Conservation (phyloP, 306 rosid species). For the Amphicarpaea edgeworthii region DNA sequence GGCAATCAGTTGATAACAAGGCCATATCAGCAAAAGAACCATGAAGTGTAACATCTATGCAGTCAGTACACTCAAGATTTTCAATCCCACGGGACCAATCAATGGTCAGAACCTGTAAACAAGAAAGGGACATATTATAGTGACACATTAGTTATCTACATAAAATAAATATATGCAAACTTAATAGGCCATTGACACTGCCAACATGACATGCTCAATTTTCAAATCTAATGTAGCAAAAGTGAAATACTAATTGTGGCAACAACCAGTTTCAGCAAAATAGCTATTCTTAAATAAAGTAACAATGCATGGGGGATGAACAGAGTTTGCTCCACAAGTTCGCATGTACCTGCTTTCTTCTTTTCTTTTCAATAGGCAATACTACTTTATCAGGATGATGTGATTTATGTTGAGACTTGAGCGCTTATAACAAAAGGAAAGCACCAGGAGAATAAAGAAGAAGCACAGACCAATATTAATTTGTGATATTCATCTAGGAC, state of each 20-base stretch:
- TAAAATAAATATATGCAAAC: constrained; percentile 36
- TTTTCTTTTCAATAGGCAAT: constrained; percentile 16
- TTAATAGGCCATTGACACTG: constrained; percentile 13
- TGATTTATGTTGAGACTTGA: not conserved
- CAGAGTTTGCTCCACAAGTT: constrained; percentile 29
- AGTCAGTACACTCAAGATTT: constrained; percentile 71
- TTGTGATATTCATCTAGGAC: constrained; percentile 27
- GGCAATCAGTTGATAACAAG: constrained; percentile 58
- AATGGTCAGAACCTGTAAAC: constrained; percentile 73
- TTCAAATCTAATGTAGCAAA: constrained; percentile 26
- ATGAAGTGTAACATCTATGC: constrained; percentile 67
- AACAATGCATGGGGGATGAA: constrained; percentile 31
- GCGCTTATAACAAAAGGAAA: constrained; percentile 35
- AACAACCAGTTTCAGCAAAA: constrained; percentile 32
- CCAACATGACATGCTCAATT: not conserved
- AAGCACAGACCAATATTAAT: constrained; percentile 29
- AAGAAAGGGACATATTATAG: constrained; percentile 36
- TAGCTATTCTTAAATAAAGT: constrained; percentile 22
- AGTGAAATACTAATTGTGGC: constrained; percentile 29
- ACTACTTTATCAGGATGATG: constrained; percentile 22
- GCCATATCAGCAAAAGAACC: constrained; percentile 89
- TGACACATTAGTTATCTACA: constrained; percentile 22
- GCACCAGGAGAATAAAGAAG: constrained; percentile 17
- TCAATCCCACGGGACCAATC: constrained; percentile 83
- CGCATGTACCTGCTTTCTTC: constrained; percentile 30